Evolutionary conservation across 164 flowering plant species (phyloP).

Genomic region (Magnolia kwangsiensis): DNA sequence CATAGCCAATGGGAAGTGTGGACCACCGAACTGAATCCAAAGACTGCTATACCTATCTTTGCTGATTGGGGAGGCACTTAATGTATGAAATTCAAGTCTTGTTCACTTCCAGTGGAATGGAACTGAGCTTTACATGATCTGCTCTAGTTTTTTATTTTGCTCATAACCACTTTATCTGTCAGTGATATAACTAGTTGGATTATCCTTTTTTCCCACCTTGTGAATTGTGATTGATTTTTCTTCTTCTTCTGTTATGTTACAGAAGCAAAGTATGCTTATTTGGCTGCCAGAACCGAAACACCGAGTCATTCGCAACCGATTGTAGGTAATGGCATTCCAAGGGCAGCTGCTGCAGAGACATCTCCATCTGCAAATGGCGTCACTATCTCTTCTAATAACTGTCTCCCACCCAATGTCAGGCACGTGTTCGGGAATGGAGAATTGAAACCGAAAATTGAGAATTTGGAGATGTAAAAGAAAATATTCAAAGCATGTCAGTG

Average conservation of each 20-base stretch:
- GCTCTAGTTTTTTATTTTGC: not conserved
- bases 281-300: slow-evolving; percentile 40
- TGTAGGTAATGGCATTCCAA: slow-evolving; percentile 37
- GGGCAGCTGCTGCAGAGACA: slow-evolving; percentile 21
- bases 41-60: not conserved
- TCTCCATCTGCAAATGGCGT: slow-evolving; percentile 27
- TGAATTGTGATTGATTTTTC: not conserved
- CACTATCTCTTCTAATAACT: slow-evolving; percentile 22
- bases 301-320: slow-evolving; percentile 28
- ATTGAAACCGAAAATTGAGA: slow-evolving; percentile 34
- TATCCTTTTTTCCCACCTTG: not conserved
- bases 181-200: not conserved
- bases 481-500: slow-evolving; percentile 9
- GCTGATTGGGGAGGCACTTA: not conserved
- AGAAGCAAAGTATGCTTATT: slow-evolving; percentile 57
- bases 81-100: not conserved
- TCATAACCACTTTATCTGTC: not conserved
- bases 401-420: slow-evolving; percentile 24
- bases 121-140: not conserved
- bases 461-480: slow-evolving; percentile 19
- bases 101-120: too few relatives aligned
- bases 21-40: not conserved
- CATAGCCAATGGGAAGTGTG: not conserved
- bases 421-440: slow-evolving; percentile 36
- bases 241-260: slow-evolving; percentile 17